These are phyloP conservation scores for Tetrastigma voinierianum DNA, from an alignment of 164 flowering plant species.

Conservation along the genomic window DNA sequence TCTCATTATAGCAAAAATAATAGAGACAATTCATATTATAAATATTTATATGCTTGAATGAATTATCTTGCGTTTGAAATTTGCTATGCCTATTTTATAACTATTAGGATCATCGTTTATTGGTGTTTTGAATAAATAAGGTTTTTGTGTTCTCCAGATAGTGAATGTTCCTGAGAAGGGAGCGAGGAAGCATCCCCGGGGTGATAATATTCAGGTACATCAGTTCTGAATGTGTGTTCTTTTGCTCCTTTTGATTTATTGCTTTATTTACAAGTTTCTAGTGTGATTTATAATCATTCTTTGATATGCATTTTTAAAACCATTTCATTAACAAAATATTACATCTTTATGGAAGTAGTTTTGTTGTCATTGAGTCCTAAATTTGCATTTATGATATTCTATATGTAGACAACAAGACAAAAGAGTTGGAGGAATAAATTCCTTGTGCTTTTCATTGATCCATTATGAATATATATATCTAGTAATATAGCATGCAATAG, in stretches of 20 bases:
- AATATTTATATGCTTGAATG: neutral
- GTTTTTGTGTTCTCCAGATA: constrained; percentile 50
- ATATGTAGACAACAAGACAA: too few species aligned
- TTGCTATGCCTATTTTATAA: neutral
- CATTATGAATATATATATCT: too few species aligned
- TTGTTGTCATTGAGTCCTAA: too few species aligned
- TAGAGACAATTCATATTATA: neutral
- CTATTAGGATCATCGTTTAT: neutral
- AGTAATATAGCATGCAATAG: too few species aligned
- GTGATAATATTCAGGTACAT: constrained; percentile 89
- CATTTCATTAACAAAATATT: too few species aligned
- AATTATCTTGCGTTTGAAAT: neutral
- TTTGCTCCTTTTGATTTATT: neutral
- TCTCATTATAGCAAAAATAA: too few species aligned
- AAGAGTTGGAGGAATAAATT: too few species aligned
- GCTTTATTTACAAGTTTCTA: neutral
- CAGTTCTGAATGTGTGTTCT: neutral
- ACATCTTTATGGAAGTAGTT: too few species aligned
- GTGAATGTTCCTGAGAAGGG: constrained; percentile 98
- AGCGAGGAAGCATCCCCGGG: constrained; percentile 97
- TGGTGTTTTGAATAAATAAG: neutral
- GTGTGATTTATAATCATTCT: neutral
- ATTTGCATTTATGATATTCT: too few species aligned
- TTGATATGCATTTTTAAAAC: too few species aligned
- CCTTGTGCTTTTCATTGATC: too few species aligned